Evolutionary conservation across 2,329 filamentous ascomycete species (phyloP).

Genomic region (Apiospora malaysiana): DNA sequence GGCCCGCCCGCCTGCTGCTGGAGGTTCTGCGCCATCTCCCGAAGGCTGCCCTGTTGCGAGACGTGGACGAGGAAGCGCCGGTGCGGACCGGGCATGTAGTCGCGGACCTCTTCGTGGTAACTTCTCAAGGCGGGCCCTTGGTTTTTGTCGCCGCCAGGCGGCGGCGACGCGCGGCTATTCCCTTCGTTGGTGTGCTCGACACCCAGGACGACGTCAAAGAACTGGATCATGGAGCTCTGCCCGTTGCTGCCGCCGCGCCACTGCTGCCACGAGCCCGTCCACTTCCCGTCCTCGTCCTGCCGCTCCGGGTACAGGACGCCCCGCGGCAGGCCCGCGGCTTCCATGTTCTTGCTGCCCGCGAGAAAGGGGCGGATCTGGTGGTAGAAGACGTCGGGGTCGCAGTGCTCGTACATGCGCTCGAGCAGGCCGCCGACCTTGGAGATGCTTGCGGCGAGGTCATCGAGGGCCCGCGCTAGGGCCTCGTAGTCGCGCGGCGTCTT

Average conservation of each 20-base stretch:
- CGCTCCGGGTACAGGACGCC: conserved; percentile 72
- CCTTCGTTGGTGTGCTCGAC: conserved; percentile 70
- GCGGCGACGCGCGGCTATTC: conserved; percentile 30
- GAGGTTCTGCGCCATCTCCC: conserved; percentile 63
- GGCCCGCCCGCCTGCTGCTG: conserved; percentile 46
- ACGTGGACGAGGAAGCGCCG: conserved; percentile 78
- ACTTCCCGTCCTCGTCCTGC: conserved; percentile 59
- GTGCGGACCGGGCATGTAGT: conserved; percentile 90
- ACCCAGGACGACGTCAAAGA: conserved; percentile 86
- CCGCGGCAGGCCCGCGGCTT: conserved; percentile 77
- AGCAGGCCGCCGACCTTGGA: conserved; percentile 71
- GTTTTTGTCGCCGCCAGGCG: conserved; percentile 17
- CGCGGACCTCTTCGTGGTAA: conserved; percentile 73
- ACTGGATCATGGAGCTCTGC: conserved; percentile 90
- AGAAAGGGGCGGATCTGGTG: conserved; percentile 86
- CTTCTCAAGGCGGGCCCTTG: conserved; percentile 34
- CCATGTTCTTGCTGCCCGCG: conserved; percentile 93
- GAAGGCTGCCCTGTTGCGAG: conserved; percentile 73
- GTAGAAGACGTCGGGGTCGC: conserved; percentile 88
- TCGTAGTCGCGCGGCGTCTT: conserved; percentile 55
- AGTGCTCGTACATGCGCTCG: conserved; percentile 86
- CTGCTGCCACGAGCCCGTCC: conserved; percentile 71
- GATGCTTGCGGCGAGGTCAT: conserved; percentile 69
- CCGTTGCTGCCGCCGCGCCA: conserved; percentile 92
- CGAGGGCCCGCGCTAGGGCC: conserved; percentile 67